Conservation (phyloP, 1,284 basidiomycete species). For the Mycena citricolor region DNA sequence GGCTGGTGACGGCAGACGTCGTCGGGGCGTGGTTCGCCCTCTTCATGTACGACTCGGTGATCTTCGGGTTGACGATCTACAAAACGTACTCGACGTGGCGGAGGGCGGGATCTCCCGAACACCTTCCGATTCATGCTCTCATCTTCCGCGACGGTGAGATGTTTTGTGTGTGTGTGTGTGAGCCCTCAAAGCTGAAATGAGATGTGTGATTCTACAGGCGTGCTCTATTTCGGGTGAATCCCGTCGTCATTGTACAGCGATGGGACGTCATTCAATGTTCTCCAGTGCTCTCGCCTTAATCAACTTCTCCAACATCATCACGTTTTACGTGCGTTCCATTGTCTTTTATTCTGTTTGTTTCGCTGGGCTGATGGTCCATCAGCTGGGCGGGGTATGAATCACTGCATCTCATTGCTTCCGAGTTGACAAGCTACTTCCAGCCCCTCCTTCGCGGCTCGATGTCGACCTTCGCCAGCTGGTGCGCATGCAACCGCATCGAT, state of each 20-base stretch:
- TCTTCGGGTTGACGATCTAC: constrained; percentile 22
- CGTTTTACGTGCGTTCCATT: constrained; percentile 18
- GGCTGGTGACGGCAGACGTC: no score
- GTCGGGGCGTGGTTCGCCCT: constrained; percentile 23
- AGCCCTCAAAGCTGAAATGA: constrained; percentile 11
- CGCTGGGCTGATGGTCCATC: no score
- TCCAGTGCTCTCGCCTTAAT: constrained; percentile 23
- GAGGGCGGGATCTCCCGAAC: not conserved
- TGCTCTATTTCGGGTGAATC: constrained; percentile 18
- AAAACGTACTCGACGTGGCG: constrained; percentile 11
- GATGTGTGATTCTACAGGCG: constrained; percentile 1
- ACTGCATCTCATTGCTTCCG: no score
- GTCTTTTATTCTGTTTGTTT: not conserved
- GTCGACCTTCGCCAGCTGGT: constrained; percentile 43
- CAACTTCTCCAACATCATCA: constrained; percentile 23
- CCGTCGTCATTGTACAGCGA: not conserved
- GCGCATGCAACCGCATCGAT: constrained; percentile 10
- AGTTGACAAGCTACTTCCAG: constrained; percentile 2
- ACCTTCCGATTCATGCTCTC: constrained; percentile 9
- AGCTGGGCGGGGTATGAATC: no score
- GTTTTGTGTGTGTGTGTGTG: no score
- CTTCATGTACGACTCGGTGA: constrained; percentile 23
- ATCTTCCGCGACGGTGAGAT: constrained; percentile 15
- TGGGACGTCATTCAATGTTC: not conserved
- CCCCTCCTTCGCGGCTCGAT: constrained; percentile 35